These are phyloP conservation scores for Coemansia sp. DNA, from an alignment of 192 early-diverging fungal species.

Conservation along the genomic window DNA sequence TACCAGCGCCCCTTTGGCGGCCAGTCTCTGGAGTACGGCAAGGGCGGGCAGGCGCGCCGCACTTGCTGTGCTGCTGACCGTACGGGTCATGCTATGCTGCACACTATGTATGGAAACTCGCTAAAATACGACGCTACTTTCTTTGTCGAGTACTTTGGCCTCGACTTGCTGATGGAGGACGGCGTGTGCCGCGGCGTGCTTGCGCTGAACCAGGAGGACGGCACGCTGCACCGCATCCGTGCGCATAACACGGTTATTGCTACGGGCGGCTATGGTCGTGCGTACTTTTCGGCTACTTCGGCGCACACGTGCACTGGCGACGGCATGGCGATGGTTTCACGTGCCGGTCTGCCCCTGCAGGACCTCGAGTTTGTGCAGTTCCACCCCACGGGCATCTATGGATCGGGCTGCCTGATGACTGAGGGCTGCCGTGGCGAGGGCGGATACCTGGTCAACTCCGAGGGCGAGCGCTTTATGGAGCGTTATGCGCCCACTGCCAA, in stretches of 20 bases:
- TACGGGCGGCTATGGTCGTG: conserved; percentile 99
- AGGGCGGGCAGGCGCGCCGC: conserved; percentile 97
- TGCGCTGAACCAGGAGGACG: conserved; percentile 98
- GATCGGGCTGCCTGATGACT: conserved; percentile 96
- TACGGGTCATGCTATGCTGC: conserved; percentile 96
- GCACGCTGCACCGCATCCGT: conserved; percentile 96
- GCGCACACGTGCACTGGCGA: conserved; percentile 99
- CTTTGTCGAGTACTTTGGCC: conserved; percentile 99
- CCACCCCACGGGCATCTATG: conserved; percentile 99
- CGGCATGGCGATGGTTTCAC: conserved; percentile 98
- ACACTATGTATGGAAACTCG: conserved; percentile 98
- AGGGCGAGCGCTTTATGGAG: conserved; percentile 99
- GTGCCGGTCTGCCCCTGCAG: conserved; percentile 95
- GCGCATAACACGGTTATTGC: conserved; percentile 97
- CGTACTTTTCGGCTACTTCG: conserved; percentile 98
- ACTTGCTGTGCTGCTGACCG: conserved; percentile 98
- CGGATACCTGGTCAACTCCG: conserved; percentile 92
- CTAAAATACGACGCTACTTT: conserved; percentile 94
- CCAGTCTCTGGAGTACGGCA: conserved; percentile 93
- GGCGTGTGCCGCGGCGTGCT: conserved; percentile 96
- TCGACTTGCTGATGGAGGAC: conserved; percentile 99
- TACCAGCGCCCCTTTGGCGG: conserved; percentile 99
- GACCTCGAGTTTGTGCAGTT: conserved; percentile 99
- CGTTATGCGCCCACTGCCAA: conserved; percentile 98
- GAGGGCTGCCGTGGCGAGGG: conserved; percentile 98